Base-by-base conservation (phyloP, 2,329 filamentous ascomycete genomes). In the Pyrenophora seminiperda region DNA sequence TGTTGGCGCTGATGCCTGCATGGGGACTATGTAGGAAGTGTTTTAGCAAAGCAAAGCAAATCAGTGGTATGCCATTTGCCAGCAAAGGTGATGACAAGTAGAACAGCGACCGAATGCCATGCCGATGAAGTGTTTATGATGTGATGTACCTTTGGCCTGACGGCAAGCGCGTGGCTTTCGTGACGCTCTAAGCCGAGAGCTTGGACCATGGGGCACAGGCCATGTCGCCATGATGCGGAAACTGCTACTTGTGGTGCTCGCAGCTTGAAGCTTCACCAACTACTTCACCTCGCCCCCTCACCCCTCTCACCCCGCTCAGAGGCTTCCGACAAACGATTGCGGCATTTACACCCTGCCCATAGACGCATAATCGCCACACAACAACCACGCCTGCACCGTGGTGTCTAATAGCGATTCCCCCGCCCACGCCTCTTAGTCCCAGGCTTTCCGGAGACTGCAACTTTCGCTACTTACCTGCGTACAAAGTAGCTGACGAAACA, bases 311-410 rank as follows among this genome's bases (percentile, higher is more conserved):
- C 39, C 48, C 45, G 51, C 55, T 49, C 43, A 48, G 40, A 53
- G 53, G 46, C 54, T 43, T 18, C 19, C 19, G 36, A 39, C 17
- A 42, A 44, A 50, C 36, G 41, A 40, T 52, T 51, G 45, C 55
- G 46, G 54, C 51, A 48, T 47, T 46, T 20, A 33, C 51, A 43
- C 38, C 27, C 51, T 36, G 41, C 46, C 54, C 46, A 41, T 50
- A 36, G 46, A 30, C 15, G 32, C 39, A 45, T 44, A 39, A 48
- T 50, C 50, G 49, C 59, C 51, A 53, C 50, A 50, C 51, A 47
- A 65, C 59, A 61, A 46, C 59, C 67, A 59, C 69, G 69, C 68
- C 69, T 72, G 69, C 69, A 72, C 69, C 70, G 70, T 69, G 68
- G 54, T 53, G 53, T 65, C 58, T 44, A 34, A 33, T 47, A 53